Evolutionary conservation across 2,329 filamentous ascomycete species (phyloP).

Genomic region (Fusarium sp.): DNA sequence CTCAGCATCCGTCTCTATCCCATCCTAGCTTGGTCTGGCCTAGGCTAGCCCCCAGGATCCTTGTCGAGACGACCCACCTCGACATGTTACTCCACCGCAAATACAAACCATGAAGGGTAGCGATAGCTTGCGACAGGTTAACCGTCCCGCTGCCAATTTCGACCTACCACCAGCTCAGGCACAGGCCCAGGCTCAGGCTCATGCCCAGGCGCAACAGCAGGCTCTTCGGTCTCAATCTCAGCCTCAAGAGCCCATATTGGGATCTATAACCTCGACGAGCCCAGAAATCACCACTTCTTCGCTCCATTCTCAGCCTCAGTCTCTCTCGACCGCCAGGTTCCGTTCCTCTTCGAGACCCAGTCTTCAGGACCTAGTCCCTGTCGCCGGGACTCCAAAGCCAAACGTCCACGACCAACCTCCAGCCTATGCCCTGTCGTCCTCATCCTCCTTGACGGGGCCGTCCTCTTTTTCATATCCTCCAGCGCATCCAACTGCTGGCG

Average conservation of each 20-base stretch:
- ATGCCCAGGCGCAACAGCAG: conserved; percentile 12
- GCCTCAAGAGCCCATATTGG: conserved; percentile 15
- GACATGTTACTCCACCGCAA: conserved; percentile 43
- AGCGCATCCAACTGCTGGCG: conserved; percentile 13
- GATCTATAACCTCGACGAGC: not conserved
- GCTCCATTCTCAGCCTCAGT: conserved; percentile 12
- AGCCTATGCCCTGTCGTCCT: conserved; percentile 31
- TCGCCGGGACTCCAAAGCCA: conserved; percentile 19
- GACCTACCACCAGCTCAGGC: conserved; percentile 30
- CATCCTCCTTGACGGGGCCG: conserved; percentile 29
- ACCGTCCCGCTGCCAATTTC: conserved; percentile 40
- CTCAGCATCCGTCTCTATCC: conserved; percentile 18
- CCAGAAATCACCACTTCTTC: conserved; percentile 11
- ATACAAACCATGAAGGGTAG: conserved; percentile 41
- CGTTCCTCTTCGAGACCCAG: conserved; percentile 37
- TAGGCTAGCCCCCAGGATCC: conserved; percentile 26
- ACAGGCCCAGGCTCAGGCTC: conserved; percentile 12
- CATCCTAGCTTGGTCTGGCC: conserved; percentile 15
- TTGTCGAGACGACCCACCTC: conserved; percentile 39
- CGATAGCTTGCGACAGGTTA: conserved; percentile 41
- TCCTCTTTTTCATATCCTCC: conserved; percentile 35
- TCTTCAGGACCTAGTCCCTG: conserved; percentile 34
- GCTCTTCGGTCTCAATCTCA: conserved; percentile 28
- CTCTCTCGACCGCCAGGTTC: conserved; percentile 31
- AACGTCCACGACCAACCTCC: conserved; percentile 22